Percentiles rank a stretch among this genome's conserved stretches.
These are phyloP conservation scores for Solanum chilense DNA, from an alignment of 257 asterid species.

Conservation along the genomic window DNA sequence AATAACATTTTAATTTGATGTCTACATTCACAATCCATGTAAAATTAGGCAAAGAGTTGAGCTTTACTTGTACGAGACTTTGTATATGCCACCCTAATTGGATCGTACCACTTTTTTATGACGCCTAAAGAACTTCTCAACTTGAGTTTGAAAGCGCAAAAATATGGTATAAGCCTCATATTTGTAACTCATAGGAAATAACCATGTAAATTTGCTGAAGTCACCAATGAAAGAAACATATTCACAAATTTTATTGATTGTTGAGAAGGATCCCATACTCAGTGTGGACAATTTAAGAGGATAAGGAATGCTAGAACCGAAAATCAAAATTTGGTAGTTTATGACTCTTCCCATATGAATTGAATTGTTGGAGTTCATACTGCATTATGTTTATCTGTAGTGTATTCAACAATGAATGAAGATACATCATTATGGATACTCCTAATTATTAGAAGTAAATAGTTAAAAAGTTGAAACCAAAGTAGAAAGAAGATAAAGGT, in stretches of 20 bases:
- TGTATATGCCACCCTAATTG: not conserved
- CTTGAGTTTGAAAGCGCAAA: not conserved
- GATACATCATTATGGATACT: not conserved
- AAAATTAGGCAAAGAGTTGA: not conserved
- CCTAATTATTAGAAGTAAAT: not conserved
- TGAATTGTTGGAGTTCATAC: not conserved
- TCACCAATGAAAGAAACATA: not conserved
- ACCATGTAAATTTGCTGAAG: not conserved
- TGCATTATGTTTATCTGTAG: not conserved
- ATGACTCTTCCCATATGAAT: not conserved
- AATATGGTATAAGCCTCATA: not conserved
- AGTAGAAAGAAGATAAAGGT: not conserved
- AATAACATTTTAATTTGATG: not conserved
- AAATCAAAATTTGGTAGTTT: not conserved
- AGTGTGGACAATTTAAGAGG: not conserved
- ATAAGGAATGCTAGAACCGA: not conserved
- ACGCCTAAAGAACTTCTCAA: not conserved
- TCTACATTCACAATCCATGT: not conserved
- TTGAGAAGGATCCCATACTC: not conserved
- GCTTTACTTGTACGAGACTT: not conserved
- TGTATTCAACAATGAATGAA: not conserved
- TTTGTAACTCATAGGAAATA: not conserved
- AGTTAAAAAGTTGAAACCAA: not conserved
- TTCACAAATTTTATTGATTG: not conserved
- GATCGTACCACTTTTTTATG: not conserved